Evolutionary conservation across 768 basidiomycete genomes (phyloP), one percentile per base, ranked within the genome.

Genomic region (Pholiota microspora): DNA sequence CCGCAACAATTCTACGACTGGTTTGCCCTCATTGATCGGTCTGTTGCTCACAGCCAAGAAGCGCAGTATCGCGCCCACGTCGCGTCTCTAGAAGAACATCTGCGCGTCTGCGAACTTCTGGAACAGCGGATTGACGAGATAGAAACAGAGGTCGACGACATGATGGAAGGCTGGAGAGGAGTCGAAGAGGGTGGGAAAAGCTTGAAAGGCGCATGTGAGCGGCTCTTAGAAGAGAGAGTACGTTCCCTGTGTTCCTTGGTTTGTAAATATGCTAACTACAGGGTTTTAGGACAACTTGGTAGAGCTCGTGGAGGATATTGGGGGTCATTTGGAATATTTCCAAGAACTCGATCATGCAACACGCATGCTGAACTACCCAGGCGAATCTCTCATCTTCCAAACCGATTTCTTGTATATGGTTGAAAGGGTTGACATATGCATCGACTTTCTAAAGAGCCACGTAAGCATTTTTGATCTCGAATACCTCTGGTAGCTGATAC

Each of bases 1-100:
- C 88, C 94, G 1, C 93, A 98, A 63, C 94, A 98, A 61, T 96
- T 99, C 71, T 93, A 95, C 66, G 96, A 98, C 72, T 97, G 94
- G 88, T 96, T 94, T 69, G 79, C 92, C 3, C 78, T 89, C 35
- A 85, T 99, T 50, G 94, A 97, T 59, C 80, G 89, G 13, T 89
- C 89, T 2, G 92, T 97, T 32, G 89, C 94, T 7, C 93, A 94
- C 63, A 90, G 90, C 55, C 96, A 98, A 64, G 96, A 98, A 64
- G 85, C 92, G 4, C 88, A 94, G 66, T 98, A 97, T 68, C 81
- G 92, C 23, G 84, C 86, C 0, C 91, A 98, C 69, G 81, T 95
- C 16, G 83, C 83, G 9, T 83, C 82, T 57, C 82, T 98, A 12
- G 77, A 83, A 2, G 82, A 82, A 29, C 89, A 97, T 66, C 72